These are phyloP conservation scores for Ceratobasidium sp. DNA, from an alignment of 1,284 basidiomycete species.

Conservation along the genomic window DNA sequence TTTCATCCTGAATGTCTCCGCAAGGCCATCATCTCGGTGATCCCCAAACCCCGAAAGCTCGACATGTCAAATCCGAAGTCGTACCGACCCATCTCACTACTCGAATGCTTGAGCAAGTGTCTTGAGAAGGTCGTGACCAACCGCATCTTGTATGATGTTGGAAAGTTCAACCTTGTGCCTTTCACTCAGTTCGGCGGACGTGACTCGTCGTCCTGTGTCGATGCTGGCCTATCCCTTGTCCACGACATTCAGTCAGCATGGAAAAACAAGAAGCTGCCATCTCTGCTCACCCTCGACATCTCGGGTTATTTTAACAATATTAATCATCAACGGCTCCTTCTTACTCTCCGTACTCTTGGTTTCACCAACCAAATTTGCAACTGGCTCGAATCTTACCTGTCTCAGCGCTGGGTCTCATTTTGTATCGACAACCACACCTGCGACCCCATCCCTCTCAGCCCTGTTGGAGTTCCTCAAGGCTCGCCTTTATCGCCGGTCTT, in stretches of 20 bases:
- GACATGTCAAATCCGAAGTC: conserved; percentile 59
- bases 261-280: conserved; percentile 51
- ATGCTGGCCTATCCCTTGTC: conserved; percentile 46
- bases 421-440: conserved; percentile 52
- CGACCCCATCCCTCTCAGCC: neutral
- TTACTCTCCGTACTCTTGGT: conserved; percentile 24
- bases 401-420: conserved; percentile 52
- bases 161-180: conserved; percentile 54
- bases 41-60: conserved; percentile 61
- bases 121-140: conserved; percentile 55
- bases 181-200: conserved; percentile 58
- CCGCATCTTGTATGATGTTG: conserved; percentile 51
- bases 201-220: conserved; percentile 8
- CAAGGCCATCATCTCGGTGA: conserved; percentile 56
- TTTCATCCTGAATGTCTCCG: conserved; percentile 36
- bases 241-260: conserved; percentile 55
- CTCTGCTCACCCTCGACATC: conserved; percentile 55
- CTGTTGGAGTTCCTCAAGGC: conserved; percentile 45
- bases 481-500: conserved; percentile 44
- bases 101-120: conserved; percentile 59
- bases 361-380: conserved; percentile 34
- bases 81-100: conserved; percentile 62
- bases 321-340: conserved; percentile 52
- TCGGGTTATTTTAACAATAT: conserved; percentile 56
- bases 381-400: conserved; percentile 42